These are phyloP conservation scores for Picocystis salinarum DNA, from an alignment of 139 green algal genomes.

Conservation along the genomic window DNA sequence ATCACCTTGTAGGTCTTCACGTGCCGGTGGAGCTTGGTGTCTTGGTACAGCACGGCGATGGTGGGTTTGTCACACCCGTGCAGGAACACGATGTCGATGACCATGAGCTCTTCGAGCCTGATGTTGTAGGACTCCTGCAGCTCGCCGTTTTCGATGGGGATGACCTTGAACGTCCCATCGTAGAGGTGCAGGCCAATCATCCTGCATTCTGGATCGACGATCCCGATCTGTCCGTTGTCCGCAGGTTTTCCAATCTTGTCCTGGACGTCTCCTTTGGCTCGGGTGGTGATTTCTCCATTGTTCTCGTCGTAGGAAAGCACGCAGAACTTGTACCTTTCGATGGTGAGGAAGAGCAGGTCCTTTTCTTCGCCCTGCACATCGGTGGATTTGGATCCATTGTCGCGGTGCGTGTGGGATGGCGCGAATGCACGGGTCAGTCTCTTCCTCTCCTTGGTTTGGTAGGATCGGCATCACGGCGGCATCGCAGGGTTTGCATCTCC, in stretches of 20 bases:
- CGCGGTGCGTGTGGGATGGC: no score
- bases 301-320: constrained; percentile 59
- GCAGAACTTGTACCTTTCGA: constrained; percentile 81
- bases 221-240: constrained; percentile 60
- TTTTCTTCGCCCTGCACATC: constrained; percentile 27
- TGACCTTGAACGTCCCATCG: constrained; percentile 85
- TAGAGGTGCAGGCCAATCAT: constrained; percentile 86
- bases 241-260: constrained; percentile 60
- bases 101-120: constrained; percentile 56
- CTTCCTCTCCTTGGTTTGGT: no score
- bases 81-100: constrained; percentile 67
- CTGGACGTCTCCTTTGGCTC: constrained; percentile 51
- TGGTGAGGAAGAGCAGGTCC: constrained; percentile 77
- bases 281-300: constrained; percentile 57
- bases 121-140: constrained; percentile 71
- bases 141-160: constrained; percentile 43
- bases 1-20: constrained; percentile 72
- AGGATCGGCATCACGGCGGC: no score
- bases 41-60: constrained; percentile 79
- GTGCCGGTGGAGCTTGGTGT: constrained; percentile 66
- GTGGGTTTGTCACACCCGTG: constrained; percentile 32
- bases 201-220: constrained; percentile 56
- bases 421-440: no score
- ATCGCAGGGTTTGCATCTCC: no score
- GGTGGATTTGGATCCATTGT: no score